Evolutionary conservation across 192 early-diverging fungal genomes (phyloP), one percentile per base, ranked within the genome.

Genomic region (Linnemannia zychae): DNA sequence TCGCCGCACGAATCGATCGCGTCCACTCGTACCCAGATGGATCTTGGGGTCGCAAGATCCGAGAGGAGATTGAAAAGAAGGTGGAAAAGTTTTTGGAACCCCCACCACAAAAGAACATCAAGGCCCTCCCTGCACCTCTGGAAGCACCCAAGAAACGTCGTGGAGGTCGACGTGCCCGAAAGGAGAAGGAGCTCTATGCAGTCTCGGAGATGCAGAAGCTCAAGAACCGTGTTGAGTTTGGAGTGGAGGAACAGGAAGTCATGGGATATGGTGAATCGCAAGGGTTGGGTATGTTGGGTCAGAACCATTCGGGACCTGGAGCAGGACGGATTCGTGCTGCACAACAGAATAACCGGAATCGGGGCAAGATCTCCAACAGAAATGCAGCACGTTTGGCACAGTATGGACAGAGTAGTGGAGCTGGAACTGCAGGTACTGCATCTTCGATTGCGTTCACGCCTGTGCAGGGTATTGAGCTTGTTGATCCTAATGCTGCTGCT

Each of bases 361-460:
- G 96, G 92, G 87, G 94, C 95, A 87, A 92, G 87, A 76, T 74
- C 57, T 85, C 81, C 67, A 84, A 90, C 31, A 82, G 73, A 28
- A 79, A 81, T 18, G 76, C 79, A 22, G 89, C 81, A 20, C 31
- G 82, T n/a, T 53, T 83, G 78, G 77, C 67, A 44, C 78, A 82
- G 40, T 76, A 87, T 72, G 79, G 69, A 37, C 50, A 63, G 31
- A 90, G 88, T 83, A 89, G 86, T 89, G 88, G 90, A 7, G 79
- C 90, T 3, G 77, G 86, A 16, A 93, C 94, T 4, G 95, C 97
- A 31, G 98, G 98, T 16, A 88, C 97, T 57, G 93, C 95, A 0
- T 94, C 97, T 0, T 97, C 97, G 22, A 89, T 99, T 16, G 95
- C 98, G 2, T 98, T 99, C 74, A 99, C 97, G 11, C 97, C 98